A percentile compares a stretch with the other conserved stretches of the same genome.
Evolutionary conservation across 2,329 filamentous ascomycete species (phyloP).

Genomic region (Cadophora sp.): DNA sequence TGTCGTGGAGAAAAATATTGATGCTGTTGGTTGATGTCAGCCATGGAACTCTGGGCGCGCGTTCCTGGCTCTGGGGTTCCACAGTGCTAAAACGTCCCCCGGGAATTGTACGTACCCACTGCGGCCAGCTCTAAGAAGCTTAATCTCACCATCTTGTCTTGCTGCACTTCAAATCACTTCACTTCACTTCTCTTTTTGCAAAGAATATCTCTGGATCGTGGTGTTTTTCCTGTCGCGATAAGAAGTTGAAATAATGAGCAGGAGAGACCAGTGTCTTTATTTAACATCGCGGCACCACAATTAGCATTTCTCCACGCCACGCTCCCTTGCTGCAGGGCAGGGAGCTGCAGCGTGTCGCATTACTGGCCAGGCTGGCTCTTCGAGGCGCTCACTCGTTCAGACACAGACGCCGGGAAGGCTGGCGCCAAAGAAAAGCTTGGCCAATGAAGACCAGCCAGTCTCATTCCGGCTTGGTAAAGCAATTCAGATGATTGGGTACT

Average conservation of each 20-base stretch:
- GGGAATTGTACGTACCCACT: slow-evolving; percentile 19
- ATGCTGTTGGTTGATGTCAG: slow-evolving; percentile 19
- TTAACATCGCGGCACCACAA: neutral
- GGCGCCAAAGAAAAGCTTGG: neutral
- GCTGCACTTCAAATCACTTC: neutral
- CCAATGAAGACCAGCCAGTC: neutral
- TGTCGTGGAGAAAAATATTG: slow-evolving; percentile 25
- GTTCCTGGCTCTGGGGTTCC: slow-evolving; percentile 4
- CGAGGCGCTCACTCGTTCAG: neutral
- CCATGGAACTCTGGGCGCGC: neutral
- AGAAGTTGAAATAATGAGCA: neutral
- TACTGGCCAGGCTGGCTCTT: neutral
- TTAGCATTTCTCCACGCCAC: slow-evolving; percentile 1
- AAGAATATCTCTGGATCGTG: neutral
- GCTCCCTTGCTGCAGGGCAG: slow-evolving; percentile 7
- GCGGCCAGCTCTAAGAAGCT: slow-evolving; percentile 18
- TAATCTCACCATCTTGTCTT: slow-evolving; percentile 19
- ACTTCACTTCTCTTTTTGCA: slow-evolving; percentile 12
- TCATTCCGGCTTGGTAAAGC: slow-evolving; percentile 9
- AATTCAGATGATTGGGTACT: neutral
- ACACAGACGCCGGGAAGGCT: slow-evolving; percentile 4
- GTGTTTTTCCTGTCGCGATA: neutral
- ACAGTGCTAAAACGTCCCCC: neutral
- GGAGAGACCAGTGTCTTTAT: neutral
- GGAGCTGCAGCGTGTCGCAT: slow-evolving; percentile 8